Evolutionary conservation across 179 eudicot genomes (phyloP).

Genomic region (Nepenthes alata): DNA sequence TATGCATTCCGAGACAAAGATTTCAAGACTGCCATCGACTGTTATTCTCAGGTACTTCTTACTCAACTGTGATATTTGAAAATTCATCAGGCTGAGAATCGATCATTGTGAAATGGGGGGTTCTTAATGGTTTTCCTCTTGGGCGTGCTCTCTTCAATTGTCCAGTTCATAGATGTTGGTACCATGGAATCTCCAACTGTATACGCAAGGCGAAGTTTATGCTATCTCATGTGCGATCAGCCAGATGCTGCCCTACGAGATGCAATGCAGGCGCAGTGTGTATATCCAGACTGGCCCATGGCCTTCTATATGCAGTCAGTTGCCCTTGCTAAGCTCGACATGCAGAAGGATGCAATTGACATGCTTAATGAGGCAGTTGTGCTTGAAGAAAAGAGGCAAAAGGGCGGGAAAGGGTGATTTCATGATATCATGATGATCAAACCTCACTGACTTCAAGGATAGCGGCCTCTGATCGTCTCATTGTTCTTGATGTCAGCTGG

Average conservation of each 20-base stretch:
- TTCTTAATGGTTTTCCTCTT: not conserved
- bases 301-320: slow-evolving; percentile 96
- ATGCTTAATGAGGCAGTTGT: slow-evolving; percentile 78
- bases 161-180: slow-evolving; percentile 75
- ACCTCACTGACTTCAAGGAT: no score
- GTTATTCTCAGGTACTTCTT: slow-evolving; percentile 46
- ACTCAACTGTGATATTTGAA: not conserved
- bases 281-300: slow-evolving; percentile 81
- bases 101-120: not conserved
- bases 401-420: slow-evolving; percentile 41
- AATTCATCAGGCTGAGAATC: not conserved
- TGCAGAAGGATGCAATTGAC: slow-evolving; percentile 87
- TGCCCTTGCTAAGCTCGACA: slow-evolving; percentile 80
- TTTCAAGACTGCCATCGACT: slow-evolving; percentile 44
- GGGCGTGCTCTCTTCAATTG: not conserved
- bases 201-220: slow-evolving; percentile 71
- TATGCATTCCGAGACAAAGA: slow-evolving; percentile 52
- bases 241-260: slow-evolving; percentile 90
- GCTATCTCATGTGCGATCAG: slow-evolving; percentile 74
- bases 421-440: not conserved
- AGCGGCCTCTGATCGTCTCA: no score
- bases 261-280: slow-evolving; percentile 91
- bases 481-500: no score
- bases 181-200: slow-evolving; percentile 90
- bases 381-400: slow-evolving; percentile 79